Evolutionary conservation across 2,329 filamentous ascomycete genomes (phyloP), one percentile per base, ranked within the genome.

Genomic region (Trichoderma gracile): DNA sequence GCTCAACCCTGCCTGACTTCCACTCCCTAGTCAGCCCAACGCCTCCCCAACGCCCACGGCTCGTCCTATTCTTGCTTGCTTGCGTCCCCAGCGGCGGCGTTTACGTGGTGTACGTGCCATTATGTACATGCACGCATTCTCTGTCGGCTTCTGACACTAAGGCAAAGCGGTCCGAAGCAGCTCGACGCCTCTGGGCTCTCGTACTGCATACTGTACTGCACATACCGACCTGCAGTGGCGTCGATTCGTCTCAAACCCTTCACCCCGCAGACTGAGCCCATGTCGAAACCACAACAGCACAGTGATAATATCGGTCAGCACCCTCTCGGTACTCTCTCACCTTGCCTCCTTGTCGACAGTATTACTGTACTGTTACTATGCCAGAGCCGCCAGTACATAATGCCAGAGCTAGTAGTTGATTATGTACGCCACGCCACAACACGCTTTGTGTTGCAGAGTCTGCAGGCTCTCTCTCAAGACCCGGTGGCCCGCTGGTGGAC

Each of bases 121-220:
- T 61, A n/a, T n/a, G n/a, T n/a, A 52, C 58, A 53, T 61, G 58
- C 58, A 61, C 43, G 58, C 47, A 27, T 61, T 61, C 10, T 61
- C 38, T 45, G 12, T 61, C 38, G 47, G 47, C 23, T 21, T n/a
- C 42, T 47, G 42, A 9, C 58, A 61, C 58, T 61, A 61, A 61
- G 58, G 58, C 58, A 61, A 12, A 47, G 47, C 58, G 58, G 58
- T 61, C 58, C 58, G 58, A 61, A 27, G 47, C 47, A 42, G 46
- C 46, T 52, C 15, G 19, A 33, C 49, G 49, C 49, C 49, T 46
- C 45, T 42, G 25, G 25, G 15, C 46, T 23, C 23, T 60, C 30
- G 23, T 33, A 17, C 46, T 21, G 47, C 9, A 33, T 33, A 33
- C 30, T 33, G 30, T 33, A 33, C 30, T 33, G 30, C 3, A 33